Conservation (phyloP, 2,329 filamentous ascomycete genomes). For the Alternaria angustiovoidea region DNA sequence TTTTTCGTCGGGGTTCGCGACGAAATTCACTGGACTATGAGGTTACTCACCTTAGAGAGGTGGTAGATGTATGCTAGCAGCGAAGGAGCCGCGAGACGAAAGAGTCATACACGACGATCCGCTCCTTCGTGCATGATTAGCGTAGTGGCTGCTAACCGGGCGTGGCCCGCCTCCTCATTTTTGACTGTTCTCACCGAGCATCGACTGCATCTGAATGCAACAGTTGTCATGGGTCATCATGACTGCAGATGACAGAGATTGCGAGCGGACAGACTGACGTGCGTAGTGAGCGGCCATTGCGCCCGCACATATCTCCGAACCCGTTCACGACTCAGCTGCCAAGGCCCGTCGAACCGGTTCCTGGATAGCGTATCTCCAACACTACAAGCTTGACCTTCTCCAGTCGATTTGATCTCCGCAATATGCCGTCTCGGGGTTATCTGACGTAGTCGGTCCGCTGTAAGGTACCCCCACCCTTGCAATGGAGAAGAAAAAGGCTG, state of each 20-base stretch:
- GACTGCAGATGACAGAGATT: background rate
- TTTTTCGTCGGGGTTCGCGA: background rate
- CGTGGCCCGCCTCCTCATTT: background rate
- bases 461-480: conserved; percentile 2
- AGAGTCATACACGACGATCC: conserved; percentile 1
- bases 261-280: background rate
- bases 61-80: background rate
- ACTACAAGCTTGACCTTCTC: conserved; percentile 1
- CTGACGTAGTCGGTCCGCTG: conserved; percentile 9
- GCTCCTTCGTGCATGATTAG: conserved; percentile 5
- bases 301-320: background rate
- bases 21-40: background rate
- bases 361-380: conserved; percentile 8
- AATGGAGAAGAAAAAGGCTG: background rate
- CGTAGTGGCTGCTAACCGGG: background rate
- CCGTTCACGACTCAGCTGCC: conserved; percentile 3
- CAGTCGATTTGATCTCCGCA: conserved; percentile 2
- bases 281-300: background rate
- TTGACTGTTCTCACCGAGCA: background rate
- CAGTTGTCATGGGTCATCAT: background rate
- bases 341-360: conserved; percentile 9
- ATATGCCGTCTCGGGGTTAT: background rate
- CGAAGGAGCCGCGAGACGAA: background rate
- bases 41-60: background rate
- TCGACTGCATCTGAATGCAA: background rate